Base-by-base conservation (phyloP, 139 green algal species). In the Chlorella sp. region DNA sequence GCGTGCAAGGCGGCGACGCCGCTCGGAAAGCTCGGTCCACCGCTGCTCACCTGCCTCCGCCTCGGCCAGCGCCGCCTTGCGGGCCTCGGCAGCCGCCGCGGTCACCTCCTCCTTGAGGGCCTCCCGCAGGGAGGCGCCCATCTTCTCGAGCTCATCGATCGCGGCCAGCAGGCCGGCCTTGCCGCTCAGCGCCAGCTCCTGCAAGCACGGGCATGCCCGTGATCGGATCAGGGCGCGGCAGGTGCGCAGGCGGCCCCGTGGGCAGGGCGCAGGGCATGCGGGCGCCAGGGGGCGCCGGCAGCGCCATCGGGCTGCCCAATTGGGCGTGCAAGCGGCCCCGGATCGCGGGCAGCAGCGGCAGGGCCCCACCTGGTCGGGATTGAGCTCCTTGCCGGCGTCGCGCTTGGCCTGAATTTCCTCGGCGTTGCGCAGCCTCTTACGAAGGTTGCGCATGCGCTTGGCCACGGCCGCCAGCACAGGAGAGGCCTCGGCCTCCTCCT, bases 71-170 rank as follows among this genome's bases (percentile, higher is more conserved):
- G 80, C 84, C 32, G 58, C 73, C n/a, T 80, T n/a, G 51, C 84
- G 69, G 20, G 80, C 84, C 44, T 79, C 76, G 1, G 44, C 84
- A n/a, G 79, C 54, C 5, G 84, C 87, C 40, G 44, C 38, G 3
- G 41, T 30, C 40, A 80, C 58, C 70, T 91, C 86, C 64, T 89
- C 84, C 28, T 67, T 60, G n/a, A 84, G 38, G 8, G 84, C 82
- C 13, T 88, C 89, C 76, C 78, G 81, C 54, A 93, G 79, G 41
- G 89, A 34, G 6, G 65, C 69, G 2, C 70, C 41, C 64, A 93
- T 68, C 60, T 81, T 84, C 85, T 93, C 87, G 51, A 94, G 87
- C 86, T 94, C 90, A 22, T 93, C 89, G n/a, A 92, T 83, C 44
- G 84, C 78, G 2, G 82, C 84, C n/a, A 90, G 58, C 13, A 87